Evolutionary conservation across 2,329 filamentous ascomycete genomes (phyloP), one percentile per base, ranked within the genome.

Genomic region (Penicillium polonicum): DNA sequence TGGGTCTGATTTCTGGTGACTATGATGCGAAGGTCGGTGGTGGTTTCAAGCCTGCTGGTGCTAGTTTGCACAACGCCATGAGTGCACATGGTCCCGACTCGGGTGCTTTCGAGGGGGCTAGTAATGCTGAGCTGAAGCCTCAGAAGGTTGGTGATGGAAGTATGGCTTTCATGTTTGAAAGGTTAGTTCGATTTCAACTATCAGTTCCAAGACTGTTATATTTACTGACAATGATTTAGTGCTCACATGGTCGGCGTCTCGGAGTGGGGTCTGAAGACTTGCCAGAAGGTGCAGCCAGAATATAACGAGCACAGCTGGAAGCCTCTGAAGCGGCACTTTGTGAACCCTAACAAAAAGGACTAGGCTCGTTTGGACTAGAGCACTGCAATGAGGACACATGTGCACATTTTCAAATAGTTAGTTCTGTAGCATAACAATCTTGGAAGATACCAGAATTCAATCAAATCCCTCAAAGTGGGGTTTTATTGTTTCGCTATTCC

Each of bases 231-330:
- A 65, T 77, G 74, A 70, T 60, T 31, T 67, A 81, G 83, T 66
- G 83, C 79, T 63, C 72, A 88, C 52, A 89, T 89, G 86, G 82
- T 89, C 27, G 87, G 87, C 3, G 87, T 89, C 25, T 89, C 87
- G 2, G 86, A 89, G 61, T 90, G 87, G 87, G 88, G 86, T 1
- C 72, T 90, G 60, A 88, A 85, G 72, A 83, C 84, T 60, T 93
- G 87, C 70, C 76, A 81, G 67, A 90, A 89, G 74, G 83, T 89
- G 41, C 88, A 90, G 77, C 80, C 85, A 63, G 84, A 84, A 56
- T 95, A 94, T 69, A 92, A 86, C 70, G 85, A 87, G 57, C 89
- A 95, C 78, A 92, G 89, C 71, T 96, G 91, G 91, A 86, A 81
- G 29, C 82, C 82, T 0, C 76, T 90, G 52, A 83, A 84, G 73